Evolutionary conservation across 2,329 filamentous ascomycete species (phyloP), one percentile per base, ranked within the genome.

Genomic region (Calonectria montana): DNA sequence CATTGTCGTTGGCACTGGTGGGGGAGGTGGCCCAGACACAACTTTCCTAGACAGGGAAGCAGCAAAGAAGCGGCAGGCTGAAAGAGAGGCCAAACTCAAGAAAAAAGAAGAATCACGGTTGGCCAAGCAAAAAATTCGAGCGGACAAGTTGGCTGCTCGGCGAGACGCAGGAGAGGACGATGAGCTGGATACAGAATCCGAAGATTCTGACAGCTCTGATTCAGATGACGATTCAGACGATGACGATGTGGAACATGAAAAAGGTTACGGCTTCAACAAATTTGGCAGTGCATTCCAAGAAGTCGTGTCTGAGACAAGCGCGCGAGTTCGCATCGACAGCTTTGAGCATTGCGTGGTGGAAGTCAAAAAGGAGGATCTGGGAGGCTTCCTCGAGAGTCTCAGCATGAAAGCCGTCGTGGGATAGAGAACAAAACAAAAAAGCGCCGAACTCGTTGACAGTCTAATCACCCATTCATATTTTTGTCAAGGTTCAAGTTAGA

Each of bases 271-370:
- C 2, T 86, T 94, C 65, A 99, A 98, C 84, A 91, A 94, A 62
- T 99, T 99, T 80, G 97, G 97, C 9, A 95, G 93, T 78, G 96
- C 97, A 3, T 99, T 99, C 83, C 95, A 98, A 82, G 95, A 98
- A 80, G 97, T 98, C 0, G 94, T 98, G 2, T 91, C 93, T 64
- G 95, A 98, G 86, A 98, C 96, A 18, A 97, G 93, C 71, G 94
- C 96, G 0, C 87, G 96, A 18, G 95, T 98, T 23, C 88, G 95
- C 72, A 97, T 98, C 81, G 97, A 99, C 84, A 97, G 94, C 82
- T 99, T 99, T 80, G 97, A 99, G 84, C 94, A 98, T 82, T 97
- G 95, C 80, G 97, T 98, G 9, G 96, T 98, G 57, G 97, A 99
- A 82, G 96, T 99, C n/a, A 93, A 93, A 84, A 98, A 98, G 86